These are phyloP conservation scores for Pseudogymnoascus sp. DNA, from an alignment of 2,329 filamentous ascomycete species.

Conservation along the genomic window DNA sequence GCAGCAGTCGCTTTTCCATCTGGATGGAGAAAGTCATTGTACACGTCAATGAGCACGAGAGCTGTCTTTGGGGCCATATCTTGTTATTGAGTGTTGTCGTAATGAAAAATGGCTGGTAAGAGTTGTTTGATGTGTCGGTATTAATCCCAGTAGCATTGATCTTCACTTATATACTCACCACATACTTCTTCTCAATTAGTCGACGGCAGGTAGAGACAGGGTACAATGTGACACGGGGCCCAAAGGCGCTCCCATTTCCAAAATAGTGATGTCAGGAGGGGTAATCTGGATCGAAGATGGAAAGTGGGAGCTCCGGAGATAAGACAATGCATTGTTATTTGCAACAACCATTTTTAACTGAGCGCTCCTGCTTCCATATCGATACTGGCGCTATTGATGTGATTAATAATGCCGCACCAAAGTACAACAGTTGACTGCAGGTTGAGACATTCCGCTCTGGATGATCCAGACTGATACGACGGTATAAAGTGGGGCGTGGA, in stretches of 20 bases:
- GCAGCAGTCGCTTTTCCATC: slow-evolving; percentile 22
- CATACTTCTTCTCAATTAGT: neutral
- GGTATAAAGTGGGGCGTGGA: neutral
- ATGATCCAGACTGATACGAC: neutral
- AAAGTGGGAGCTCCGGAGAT: neutral
- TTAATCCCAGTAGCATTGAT: neutral
- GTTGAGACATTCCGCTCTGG: neutral
- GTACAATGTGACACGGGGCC: neutral
- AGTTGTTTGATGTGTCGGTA: neutral
- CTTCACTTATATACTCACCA: neutral
- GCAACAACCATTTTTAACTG: neutral
- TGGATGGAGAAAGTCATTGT: slow-evolving; percentile 26
- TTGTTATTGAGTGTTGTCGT: neutral
- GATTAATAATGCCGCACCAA: neutral
- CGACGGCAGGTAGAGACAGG: neutral
- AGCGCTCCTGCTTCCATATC: neutral
- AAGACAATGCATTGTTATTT: neutral
- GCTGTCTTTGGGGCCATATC: slow-evolving; percentile 18
- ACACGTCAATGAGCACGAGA: slow-evolving; percentile 24
- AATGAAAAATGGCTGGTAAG: neutral
- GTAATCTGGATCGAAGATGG: neutral
- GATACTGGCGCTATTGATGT: neutral
- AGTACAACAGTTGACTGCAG: neutral
- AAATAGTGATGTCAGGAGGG: neutral
- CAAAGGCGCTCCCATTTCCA: neutral